Evolutionary conservation across 805 yeast genomes (phyloP).

Genomic region (Grigorovia humatica): DNA sequence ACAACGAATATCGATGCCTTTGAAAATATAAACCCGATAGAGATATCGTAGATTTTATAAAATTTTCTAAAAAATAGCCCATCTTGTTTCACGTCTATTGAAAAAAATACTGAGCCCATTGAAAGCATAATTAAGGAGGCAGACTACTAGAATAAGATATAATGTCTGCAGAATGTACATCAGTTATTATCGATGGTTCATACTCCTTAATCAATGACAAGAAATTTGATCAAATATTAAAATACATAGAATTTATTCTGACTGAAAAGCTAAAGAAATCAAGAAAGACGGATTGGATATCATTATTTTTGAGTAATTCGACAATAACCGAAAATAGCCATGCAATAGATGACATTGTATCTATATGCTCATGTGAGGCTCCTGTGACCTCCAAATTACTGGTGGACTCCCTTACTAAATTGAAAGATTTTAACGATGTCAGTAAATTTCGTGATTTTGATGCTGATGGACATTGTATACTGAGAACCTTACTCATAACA

Average conservation of each 20-base stretch:
- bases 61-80: no score
- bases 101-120: background rate
- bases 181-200: constrained; percentile 22
- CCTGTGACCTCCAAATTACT: constrained; percentile 12
- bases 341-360: constrained; percentile 14
- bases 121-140: background rate
- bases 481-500: constrained; percentile 12
- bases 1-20: no score
- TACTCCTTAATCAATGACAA: constrained; percentile 11
- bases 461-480: background rate
- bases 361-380: constrained; percentile 13
- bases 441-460: background rate
- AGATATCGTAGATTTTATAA: no score
- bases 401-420: constrained; percentile 13
- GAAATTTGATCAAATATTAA: constrained; percentile 8
- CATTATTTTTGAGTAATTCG: constrained; percentile 16
- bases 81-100: background rate
- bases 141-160: background rate
- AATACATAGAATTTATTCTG: constrained; percentile 22
- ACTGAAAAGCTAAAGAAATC: constrained; percentile 18
- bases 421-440: background rate
- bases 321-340: constrained; percentile 10
- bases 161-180: constrained; percentile 17
- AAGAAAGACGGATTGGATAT: constrained; percentile 26
- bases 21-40: no score